A percentile compares a stretch with the other conserved stretches of the same genome.
Evolutionary conservation across 257 asterid genomes (phyloP).

Genomic region (Avicennia marina): DNA sequence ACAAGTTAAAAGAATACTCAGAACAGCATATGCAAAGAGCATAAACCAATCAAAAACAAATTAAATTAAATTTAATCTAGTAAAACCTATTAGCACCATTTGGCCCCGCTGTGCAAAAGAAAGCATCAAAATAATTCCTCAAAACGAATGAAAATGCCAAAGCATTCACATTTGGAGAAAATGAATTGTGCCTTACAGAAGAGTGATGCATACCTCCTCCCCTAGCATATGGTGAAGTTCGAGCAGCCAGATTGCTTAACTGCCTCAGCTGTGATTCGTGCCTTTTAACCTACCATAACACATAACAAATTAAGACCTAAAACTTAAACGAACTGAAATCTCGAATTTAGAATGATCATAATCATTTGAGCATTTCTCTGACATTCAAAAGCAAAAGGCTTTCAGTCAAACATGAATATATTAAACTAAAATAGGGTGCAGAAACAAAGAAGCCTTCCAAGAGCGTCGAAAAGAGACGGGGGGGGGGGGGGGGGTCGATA

Average conservation of each 20-base stretch:
- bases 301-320: neutral
- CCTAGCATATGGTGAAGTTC: conserved; percentile 34
- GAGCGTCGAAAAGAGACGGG: conserved; percentile 3
- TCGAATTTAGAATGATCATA: neutral
- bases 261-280: conserved; percentile 62
- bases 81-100: neutral
- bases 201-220: conserved; percentile 34
- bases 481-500: neutral
- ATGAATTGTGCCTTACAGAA: neutral
- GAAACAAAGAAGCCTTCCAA: conserved; percentile 13
- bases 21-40: neutral
- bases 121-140: neutral
- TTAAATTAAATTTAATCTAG: neutral
- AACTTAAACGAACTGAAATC: neutral
- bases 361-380: neutral
- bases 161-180: neutral
- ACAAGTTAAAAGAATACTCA: neutral
- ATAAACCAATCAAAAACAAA: neutral
- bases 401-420: neutral
- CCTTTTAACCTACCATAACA: conserved; percentile 46
- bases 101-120: neutral
- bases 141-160: neutral
- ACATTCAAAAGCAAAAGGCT: neutral
- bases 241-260: conserved; percentile 42
- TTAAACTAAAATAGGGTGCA: neutral